These are phyloP conservation scores for Pulveroboletus sp. DNA, from an alignment of 768 basidiomycete genomes.

Conservation along the genomic window DNA sequence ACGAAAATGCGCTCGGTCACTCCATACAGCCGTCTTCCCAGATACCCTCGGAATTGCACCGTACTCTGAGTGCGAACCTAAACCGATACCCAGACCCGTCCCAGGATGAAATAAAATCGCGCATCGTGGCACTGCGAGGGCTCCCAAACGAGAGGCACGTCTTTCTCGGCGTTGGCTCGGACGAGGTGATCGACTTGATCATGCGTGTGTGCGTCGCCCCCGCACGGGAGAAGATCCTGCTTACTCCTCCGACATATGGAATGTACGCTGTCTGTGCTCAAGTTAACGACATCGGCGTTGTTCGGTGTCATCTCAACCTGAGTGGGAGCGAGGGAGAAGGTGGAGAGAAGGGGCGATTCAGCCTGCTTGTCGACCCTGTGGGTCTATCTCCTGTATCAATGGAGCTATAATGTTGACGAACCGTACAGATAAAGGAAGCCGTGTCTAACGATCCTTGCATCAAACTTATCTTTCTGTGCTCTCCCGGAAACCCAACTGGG, in stretches of 20 bases:
- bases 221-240: conserved; percentile 74
- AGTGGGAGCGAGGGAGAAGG: conserved; percentile 60
- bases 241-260: conserved; percentile 93
- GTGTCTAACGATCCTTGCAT: conserved; percentile 69
- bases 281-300: conserved; percentile 85
- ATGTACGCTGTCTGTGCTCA: conserved; percentile 97
- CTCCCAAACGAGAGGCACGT: conserved; percentile 63
- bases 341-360: conserved; percentile 68
- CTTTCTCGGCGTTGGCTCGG: conserved; percentile 94
- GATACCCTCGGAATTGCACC: conserved; percentile 33
- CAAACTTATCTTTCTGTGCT: conserved; percentile 92
- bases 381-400: conserved; percentile 19
- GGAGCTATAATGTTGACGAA: neutral
- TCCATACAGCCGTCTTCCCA: conserved; percentile 48
- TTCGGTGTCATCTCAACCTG: conserved; percentile 69
- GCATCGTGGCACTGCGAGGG: conserved; percentile 67
- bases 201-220: conserved; percentile 88
- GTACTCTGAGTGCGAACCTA: conserved; percentile 48
- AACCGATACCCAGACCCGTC: conserved; percentile 95
- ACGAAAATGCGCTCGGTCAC: conserved; percentile 93
- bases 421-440: conserved; percentile 60
- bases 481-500: conserved; percentile 95
- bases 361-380: conserved; percentile 70
- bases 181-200: conserved; percentile 93
- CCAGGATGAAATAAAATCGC: conserved; percentile 70